A percentile compares a stretch with the other conserved stretches of the same genome.
Evolutionary conservation across 805 yeast genomes (phyloP).

Genomic region (Yamadazyma sp.): DNA sequence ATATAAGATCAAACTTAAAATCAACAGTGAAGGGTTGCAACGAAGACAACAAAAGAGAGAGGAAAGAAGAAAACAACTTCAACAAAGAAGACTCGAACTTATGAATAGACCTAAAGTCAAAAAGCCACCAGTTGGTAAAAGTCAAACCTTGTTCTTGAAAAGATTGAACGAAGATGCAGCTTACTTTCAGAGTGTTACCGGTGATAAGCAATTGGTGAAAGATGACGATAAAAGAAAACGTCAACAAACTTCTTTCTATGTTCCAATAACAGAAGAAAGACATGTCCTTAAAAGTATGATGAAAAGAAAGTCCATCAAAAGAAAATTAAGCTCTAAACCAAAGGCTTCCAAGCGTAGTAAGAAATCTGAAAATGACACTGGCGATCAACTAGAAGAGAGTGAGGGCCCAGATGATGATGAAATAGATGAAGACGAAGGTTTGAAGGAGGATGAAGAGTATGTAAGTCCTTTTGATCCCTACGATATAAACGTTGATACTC

Average conservation of each 20-base stretch:
- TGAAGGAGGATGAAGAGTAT: conserved; percentile 24
- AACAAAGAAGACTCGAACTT: conserved; percentile 6
- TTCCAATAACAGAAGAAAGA: conserved; percentile 18
- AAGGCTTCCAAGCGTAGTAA: conserved; percentile 5
- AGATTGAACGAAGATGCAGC: conserved; percentile 9
- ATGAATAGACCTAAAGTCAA: conserved; percentile 6
- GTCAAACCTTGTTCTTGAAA: background rate
- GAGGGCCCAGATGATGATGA: conserved; percentile 8
- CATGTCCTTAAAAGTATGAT: conserved; percentile 8
- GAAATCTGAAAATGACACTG: conserved; percentile 2
- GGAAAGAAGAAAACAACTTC: conserved; percentile 2
- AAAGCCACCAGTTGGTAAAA: background rate
- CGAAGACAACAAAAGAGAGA: conserved; percentile 3
- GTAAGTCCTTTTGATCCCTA: conserved; percentile 41
- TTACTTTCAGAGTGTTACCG: conserved; percentile 41
- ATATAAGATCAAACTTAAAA: conserved; percentile 1
- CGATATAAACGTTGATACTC: conserved; percentile 31
- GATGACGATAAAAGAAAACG: conserved; percentile 33
- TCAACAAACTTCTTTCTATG: conserved; percentile 22
- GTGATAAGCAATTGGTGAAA: conserved; percentile 29
- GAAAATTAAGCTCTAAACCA: conserved; percentile 6
- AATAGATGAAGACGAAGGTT: conserved; percentile 14
- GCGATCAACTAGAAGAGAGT: conserved; percentile 4
- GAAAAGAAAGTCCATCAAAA: conserved; percentile 9
- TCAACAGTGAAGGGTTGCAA: background rate